Conservation (phyloP, 352 stramenopile genomes). For the Globisporangium alternatum region DNA sequence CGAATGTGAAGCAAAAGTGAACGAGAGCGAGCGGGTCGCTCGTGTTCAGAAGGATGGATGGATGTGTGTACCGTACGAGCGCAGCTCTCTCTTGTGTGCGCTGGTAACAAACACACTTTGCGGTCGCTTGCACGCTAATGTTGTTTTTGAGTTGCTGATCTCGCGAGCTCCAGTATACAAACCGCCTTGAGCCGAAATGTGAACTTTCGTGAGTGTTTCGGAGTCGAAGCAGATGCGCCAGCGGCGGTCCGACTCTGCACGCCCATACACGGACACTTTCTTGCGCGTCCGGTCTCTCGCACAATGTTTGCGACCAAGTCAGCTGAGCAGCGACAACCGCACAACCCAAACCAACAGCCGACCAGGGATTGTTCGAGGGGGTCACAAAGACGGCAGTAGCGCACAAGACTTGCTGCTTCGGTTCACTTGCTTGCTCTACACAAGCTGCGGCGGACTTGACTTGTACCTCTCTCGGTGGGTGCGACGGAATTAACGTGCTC, state of each 20-base stretch:
- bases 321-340: constrained; percentile 3
- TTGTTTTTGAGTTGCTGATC: not conserved
- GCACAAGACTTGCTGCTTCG: not conserved
- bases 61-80: too few relatives aligned
- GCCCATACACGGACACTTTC: not conserved
- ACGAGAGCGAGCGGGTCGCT: not conserved
- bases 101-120: not conserved
- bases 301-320: constrained; percentile 7
- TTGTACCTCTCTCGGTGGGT: not conserved
- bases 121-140: not conserved
- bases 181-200: not conserved
- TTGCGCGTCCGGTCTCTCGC: constrained; percentile 1
- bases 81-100: not conserved
- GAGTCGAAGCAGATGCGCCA: not conserved
- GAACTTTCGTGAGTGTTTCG: constrained; percentile 6
- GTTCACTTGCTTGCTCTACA: not conserved
- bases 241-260: not conserved
- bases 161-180: constrained; percentile 8
- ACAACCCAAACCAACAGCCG: not conserved
- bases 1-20: not conserved
- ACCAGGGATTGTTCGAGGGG: not conserved
- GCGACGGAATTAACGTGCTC: not conserved
- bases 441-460: not conserved
- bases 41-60: not conserved
- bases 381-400: not conserved